Conservation (phyloP, 495 filamentous ascomycete species). For the Hypoxylon trugodes region DNA sequence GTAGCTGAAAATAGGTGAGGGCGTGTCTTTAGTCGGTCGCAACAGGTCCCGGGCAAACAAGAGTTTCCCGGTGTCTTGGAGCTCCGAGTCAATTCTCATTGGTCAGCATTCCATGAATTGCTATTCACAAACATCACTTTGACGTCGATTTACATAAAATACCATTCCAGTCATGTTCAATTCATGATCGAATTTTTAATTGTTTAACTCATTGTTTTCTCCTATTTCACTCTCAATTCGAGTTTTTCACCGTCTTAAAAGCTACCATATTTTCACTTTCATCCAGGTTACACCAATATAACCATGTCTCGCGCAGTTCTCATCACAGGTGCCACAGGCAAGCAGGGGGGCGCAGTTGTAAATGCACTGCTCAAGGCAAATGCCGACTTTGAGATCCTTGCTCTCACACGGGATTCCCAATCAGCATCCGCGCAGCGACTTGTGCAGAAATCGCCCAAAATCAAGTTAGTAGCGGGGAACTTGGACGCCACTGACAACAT, state of each 20-base stretch:
- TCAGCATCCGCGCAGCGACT: constrained; percentile 62
- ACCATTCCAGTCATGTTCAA: neutral
- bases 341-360: constrained; percentile 70
- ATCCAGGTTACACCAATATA: neutral
- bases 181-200: neutral
- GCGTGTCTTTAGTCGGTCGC: constrained; percentile 30
- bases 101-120: constrained; percentile 13
- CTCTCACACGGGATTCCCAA: constrained; percentile 64
- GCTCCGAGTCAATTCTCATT: constrained; percentile 18
- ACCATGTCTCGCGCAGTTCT: constrained; percentile 56
- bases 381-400: constrained; percentile 65
- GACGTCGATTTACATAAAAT: constrained; percentile 9
- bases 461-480: constrained; percentile 63
- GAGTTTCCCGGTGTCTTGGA: constrained; percentile 7
- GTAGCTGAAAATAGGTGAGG: neutral
- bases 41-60: constrained; percentile 10
- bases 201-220: neutral
- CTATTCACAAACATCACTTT: constrained; percentile 18
- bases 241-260: neutral
- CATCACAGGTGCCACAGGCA: constrained; percentile 72
- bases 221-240: neutral
- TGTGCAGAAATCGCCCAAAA: constrained; percentile 51
- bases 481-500: constrained; percentile 57
- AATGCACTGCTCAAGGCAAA: constrained; percentile 56
- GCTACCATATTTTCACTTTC: neutral